Base-by-base conservation (phyloP, 306 rosid species). In the Ammopiptanthus mongolicus region DNA sequence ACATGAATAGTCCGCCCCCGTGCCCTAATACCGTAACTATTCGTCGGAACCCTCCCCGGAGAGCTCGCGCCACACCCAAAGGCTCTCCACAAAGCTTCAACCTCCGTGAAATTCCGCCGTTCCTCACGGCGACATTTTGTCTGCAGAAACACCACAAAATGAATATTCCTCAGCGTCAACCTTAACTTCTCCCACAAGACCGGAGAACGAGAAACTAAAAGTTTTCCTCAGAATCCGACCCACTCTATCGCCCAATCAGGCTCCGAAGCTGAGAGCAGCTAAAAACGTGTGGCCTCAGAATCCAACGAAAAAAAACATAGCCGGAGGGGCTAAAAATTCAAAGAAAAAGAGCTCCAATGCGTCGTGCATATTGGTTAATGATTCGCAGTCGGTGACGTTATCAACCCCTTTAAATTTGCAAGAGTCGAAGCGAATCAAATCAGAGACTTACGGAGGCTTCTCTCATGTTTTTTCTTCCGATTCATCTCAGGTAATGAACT, bases 401-500 rank as follows among this genome's bases (percentile, higher is more conserved):
- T 78, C 87, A 21, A 85, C 88, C 0, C 94, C 97, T 0, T 25
- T 36, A 3, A 39, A 83, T 3, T 28, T 80, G 25, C 89, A 87
- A 22, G 97, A 89, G 1, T 62, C 90, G 1, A 93, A 87, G 80
- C 81, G 92, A 72, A 80, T 81, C 2, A 94, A 90, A 65, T 91
- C 96, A 2, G 98, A 91, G 81, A 88, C 88, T 15, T 94, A 88
- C 60, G 94, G 87, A 22, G 98, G 97, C 8, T 94, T 94, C 76
- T 84, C 96, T n/a, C 84, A 88, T n/a, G 94, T 94, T 65, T 94
- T 94, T 42, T 9, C 89, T 61, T 8, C 83, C 2, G 87, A 82
- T 4, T 87, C 97, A 5, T 86, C 97, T 10, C 98, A 91, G 96
- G 98, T 93, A 70, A 56, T 0, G 28, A 18, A 55, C 19, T 4